These are phyloP conservation scores for Tolypocladium sp. DNA, from an alignment of 2,329 filamentous ascomycete genomes.

Conservation along the genomic window DNA sequence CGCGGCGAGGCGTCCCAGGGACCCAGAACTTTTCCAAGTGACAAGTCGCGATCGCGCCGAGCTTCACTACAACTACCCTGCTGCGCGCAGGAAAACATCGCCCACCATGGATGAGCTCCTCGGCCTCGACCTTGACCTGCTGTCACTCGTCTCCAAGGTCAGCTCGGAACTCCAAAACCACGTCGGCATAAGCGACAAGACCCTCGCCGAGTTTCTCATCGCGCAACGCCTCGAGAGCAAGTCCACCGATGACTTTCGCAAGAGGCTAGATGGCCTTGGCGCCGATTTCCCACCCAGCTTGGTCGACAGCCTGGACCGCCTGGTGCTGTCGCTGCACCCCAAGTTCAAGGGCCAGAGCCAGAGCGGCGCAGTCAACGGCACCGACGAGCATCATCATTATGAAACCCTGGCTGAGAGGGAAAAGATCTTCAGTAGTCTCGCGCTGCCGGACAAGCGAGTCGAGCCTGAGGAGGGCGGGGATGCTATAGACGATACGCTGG, in stretches of 20 bases:
- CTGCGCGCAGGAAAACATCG: slow-evolving; percentile 8
- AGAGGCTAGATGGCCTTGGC: slow-evolving; percentile 64
- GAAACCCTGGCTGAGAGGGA: slow-evolving; percentile 61
- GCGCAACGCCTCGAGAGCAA: slow-evolving; percentile 73
- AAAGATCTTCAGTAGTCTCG: slow-evolving; percentile 81
- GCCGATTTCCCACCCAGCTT: slow-evolving; percentile 79
- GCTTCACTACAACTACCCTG: slow-evolving; percentile 4
- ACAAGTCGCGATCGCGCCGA: background rate
- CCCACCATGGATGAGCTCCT: slow-evolving; percentile 76
- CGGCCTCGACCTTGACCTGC: slow-evolving; percentile 78
- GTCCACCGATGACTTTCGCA: slow-evolving; percentile 64
- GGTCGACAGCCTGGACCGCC: slow-evolving; percentile 81
- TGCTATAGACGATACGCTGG: slow-evolving; percentile 86
- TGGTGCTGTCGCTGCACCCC: slow-evolving; percentile 85
- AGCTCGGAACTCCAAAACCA: slow-evolving; percentile 93
- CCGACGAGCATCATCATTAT: slow-evolving; percentile 28
- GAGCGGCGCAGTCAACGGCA: slow-evolving; percentile 25
- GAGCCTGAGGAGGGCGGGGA: slow-evolving; percentile 35
- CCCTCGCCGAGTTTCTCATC: slow-evolving; percentile 92
- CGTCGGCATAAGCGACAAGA: slow-evolving; percentile 85
- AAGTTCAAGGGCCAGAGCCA: slow-evolving; percentile 61
- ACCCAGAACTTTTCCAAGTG: background rate
- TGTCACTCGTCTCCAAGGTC: slow-evolving; percentile 91
- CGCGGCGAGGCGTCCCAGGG: background rate
- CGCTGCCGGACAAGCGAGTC: slow-evolving; percentile 68